A percentile compares a stretch with the other conserved stretches of the same genome.
These are phyloP conservation scores for Sinapis alba DNA, from an alignment of 441 rosid species.

Conservation along the genomic window DNA sequence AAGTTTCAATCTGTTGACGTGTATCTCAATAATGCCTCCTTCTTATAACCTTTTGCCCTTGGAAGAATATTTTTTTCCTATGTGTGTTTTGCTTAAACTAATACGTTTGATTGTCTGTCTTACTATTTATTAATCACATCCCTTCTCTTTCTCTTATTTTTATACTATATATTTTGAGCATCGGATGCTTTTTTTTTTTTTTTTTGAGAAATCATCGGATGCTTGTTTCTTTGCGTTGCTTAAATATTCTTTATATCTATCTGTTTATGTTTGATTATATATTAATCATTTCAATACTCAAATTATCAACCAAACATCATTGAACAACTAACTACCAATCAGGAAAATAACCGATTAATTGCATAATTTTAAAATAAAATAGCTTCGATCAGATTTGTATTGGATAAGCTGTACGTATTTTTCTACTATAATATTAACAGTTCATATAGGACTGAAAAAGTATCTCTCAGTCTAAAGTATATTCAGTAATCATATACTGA, in stretches of 20 bases:
- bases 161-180: not conserved
- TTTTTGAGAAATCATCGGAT: too few species aligned
- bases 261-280: not conserved
- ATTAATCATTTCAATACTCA: not conserved
- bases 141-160: not conserved
- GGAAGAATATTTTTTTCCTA: conserved; percentile 30
- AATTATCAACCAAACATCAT: not conserved
- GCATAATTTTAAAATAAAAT: not conserved
- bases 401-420: not conserved
- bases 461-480: not conserved
- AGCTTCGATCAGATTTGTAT: not conserved
- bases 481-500: conserved; percentile 1
- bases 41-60: conserved; percentile 29
- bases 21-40: conserved; percentile 13
- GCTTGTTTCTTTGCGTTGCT: conserved; percentile 20
- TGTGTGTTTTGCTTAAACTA: not conserved
- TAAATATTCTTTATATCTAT: not conserved
- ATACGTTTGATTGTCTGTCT: conserved; percentile 26
- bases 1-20: conserved; percentile 25
- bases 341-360: conserved; percentile 7
- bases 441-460: not conserved
- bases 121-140: conserved; percentile 20
- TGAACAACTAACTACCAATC: conserved; percentile 5
- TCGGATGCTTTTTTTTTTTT: conserved; percentile 28
- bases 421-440: not conserved